Evolutionary conservation across 1,284 basidiomycete genomes (phyloP).

Genomic region (Cutaneotrichosporon sp.): DNA sequence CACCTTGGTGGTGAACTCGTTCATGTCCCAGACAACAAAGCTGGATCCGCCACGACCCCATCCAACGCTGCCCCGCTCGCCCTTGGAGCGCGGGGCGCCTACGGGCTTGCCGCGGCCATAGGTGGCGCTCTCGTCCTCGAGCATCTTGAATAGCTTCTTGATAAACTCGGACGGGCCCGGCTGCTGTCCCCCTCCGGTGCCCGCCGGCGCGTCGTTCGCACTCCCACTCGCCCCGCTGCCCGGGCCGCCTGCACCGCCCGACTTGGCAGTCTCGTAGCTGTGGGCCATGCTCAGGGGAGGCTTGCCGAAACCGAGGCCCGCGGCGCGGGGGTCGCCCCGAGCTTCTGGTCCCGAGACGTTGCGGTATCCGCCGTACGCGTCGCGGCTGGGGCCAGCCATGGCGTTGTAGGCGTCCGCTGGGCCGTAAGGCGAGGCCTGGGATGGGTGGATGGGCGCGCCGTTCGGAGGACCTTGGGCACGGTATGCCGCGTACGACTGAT

Average conservation of each 20-base stretch:
- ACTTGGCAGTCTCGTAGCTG: constrained; percentile 2
- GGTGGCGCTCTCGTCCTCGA: constrained; percentile 46
- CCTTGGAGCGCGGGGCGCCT: constrained; percentile 30
- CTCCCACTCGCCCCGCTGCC: constrained; percentile 2
- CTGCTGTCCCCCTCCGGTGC: constrained; percentile 18
- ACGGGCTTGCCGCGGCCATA: constrained; percentile 42
- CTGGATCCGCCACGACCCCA: constrained; percentile 86
- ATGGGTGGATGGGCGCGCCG: constrained; percentile 1
- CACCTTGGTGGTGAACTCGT: constrained; percentile 92
- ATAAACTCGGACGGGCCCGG: constrained; percentile 73
- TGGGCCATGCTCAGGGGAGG: neutral
- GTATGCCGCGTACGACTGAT: constrained; percentile 17
- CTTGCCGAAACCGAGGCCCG: neutral
- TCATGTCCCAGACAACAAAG: constrained; percentile 98
- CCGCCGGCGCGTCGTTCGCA: neutral
- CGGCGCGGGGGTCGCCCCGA: constrained; percentile 1
- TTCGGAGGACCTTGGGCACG: neutral
- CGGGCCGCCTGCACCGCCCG: constrained; percentile 2
- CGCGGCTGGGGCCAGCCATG: constrained; percentile 21
- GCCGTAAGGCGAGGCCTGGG: neutral
- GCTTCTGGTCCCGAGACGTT: neutral
- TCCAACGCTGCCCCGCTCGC: constrained; percentile 58
- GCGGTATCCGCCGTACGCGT: constrained; percentile 13
- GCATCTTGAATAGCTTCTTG: constrained; percentile 86
- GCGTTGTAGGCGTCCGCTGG: constrained; percentile 18